These are phyloP conservation scores for Apiotrichum laibachii DNA, from an alignment of 1,284 basidiomycete species.

Conservation along the genomic window DNA sequence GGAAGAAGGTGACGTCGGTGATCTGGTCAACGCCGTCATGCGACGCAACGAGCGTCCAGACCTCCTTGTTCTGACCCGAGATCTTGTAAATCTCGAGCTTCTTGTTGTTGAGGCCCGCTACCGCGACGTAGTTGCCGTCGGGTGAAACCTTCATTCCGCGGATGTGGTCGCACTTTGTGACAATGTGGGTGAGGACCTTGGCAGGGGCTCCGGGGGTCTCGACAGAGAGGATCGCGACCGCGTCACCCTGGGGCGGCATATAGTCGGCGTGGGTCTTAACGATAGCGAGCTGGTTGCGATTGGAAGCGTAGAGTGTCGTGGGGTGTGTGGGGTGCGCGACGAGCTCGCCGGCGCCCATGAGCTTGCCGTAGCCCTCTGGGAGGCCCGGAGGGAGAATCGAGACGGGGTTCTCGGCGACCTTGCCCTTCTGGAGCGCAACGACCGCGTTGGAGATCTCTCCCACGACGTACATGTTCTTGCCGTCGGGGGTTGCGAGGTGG, in stretches of 20 bases:
- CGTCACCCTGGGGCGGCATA: conserved; percentile 33
- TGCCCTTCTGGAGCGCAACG: conserved; percentile 33
- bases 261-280: conserved; percentile 27
- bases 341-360: conserved; percentile 46
- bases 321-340: conserved; percentile 28
- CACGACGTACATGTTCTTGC: conserved; percentile 44
- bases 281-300: conserved; percentile 42
- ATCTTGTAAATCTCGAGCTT: conserved; percentile 44
- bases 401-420: conserved; percentile 25
- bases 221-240: conserved; percentile 42
- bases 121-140: conserved; percentile 45
- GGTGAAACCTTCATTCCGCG: conserved; percentile 42
- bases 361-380: conserved; percentile 26
- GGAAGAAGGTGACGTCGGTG: conserved; percentile 30
- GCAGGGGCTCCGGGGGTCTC: conserved; percentile 28
- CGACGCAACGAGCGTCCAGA: conserved; percentile 57
- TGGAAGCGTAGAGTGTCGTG: conserved; percentile 44
- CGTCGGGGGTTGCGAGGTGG: conserved; percentile 34
- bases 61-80: conserved; percentile 31
- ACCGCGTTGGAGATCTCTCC: conserved; percentile 43
- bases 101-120: conserved; percentile 43
- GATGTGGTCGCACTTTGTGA: conserved; percentile 40
- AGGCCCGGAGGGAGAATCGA: conserved; percentile 35
- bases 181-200: conserved; percentile 32
- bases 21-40: conserved; percentile 63